Evolutionary conservation across 169 alveolate genomes (phyloP).

Genomic region (Eimeria necatrix): DNA sequence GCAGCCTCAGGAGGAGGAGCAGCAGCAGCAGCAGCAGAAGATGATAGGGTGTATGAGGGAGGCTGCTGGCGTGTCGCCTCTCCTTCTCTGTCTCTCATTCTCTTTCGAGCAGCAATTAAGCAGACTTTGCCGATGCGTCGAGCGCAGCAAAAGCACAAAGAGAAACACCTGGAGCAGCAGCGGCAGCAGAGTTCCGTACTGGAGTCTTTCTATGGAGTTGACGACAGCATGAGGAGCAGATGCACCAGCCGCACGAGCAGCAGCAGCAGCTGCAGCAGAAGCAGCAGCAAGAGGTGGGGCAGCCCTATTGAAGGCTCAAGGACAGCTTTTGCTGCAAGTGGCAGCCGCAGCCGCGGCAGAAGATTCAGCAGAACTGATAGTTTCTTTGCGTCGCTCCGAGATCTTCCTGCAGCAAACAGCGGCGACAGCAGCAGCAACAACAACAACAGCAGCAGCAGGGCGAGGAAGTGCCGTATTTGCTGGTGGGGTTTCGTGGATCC

Average conservation of each 20-base stretch:
- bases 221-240: background rate
- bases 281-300: constrained; percentile 10
- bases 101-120: background rate
- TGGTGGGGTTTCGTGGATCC: constrained; percentile 66
- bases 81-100: constrained; percentile 59
- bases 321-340: background rate
- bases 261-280: constrained; percentile 32
- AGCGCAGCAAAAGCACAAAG: constrained; percentile 31
- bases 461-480: background rate
- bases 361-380: background rate
- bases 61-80: constrained; percentile 45
- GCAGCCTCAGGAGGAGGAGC: background rate
- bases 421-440: background rate
- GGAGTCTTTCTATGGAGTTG: background rate
- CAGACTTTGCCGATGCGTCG: constrained; percentile 60
- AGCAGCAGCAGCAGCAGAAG: constrained; percentile 25
- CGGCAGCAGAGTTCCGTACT: background rate
- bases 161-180: constrained; percentile 37
- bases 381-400: background rate
- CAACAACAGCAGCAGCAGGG: constrained; percentile 41
- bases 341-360: constrained; percentile 7
- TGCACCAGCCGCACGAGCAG: background rate
- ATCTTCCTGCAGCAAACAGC: background rate
- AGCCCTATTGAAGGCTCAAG: background rate
- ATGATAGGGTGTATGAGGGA: constrained; percentile 59